Conservation (phyloP, 306 rosid species). For the Vigna radiata region DNA sequence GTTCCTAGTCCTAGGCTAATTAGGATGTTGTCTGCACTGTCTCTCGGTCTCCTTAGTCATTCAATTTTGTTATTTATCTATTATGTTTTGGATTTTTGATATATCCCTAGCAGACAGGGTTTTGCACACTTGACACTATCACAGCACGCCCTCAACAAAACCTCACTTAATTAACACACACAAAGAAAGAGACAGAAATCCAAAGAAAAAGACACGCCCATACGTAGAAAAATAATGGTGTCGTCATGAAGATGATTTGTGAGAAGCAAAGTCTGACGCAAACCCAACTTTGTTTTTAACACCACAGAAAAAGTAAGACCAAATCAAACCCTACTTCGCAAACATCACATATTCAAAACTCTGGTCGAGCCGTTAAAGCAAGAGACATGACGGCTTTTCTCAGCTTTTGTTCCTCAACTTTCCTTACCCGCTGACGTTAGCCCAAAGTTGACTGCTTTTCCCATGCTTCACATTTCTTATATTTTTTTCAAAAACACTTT, state of each 20-base stretch:
- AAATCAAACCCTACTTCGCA: constrained; percentile 30
- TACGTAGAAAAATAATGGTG: constrained; percentile 53
- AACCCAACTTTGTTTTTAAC: constrained; percentile 48
- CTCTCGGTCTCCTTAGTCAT: constrained; percentile 42
- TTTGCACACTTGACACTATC: constrained; percentile 42
- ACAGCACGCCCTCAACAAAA: constrained; percentile 46
- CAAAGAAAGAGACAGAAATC: not conserved
- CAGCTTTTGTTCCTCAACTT: constrained; percentile 68
- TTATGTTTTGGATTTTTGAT: not conserved
- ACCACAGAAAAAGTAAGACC: constrained; percentile 7
- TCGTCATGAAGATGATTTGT: constrained; percentile 50
- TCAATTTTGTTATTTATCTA: not conserved
- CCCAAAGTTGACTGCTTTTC: constrained; percentile 65
- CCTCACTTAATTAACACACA: constrained; percentile 17
- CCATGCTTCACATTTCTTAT: not conserved
- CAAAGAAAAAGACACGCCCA: constrained; percentile 24
- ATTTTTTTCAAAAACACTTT: not conserved
- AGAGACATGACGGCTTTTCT: constrained; percentile 76
- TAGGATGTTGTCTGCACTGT: constrained; percentile 40
- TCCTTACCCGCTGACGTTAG: constrained; percentile 66
- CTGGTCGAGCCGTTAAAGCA: constrained; percentile 65
- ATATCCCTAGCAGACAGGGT: constrained; percentile 39
- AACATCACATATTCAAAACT: constrained; percentile 23
- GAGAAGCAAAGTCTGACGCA: constrained; percentile 70
- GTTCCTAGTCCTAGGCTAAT: constrained; percentile 34